Evolutionary conservation across 2,329 filamentous ascomycete genomes (phyloP).

Genomic region (Alternaria longipes): DNA sequence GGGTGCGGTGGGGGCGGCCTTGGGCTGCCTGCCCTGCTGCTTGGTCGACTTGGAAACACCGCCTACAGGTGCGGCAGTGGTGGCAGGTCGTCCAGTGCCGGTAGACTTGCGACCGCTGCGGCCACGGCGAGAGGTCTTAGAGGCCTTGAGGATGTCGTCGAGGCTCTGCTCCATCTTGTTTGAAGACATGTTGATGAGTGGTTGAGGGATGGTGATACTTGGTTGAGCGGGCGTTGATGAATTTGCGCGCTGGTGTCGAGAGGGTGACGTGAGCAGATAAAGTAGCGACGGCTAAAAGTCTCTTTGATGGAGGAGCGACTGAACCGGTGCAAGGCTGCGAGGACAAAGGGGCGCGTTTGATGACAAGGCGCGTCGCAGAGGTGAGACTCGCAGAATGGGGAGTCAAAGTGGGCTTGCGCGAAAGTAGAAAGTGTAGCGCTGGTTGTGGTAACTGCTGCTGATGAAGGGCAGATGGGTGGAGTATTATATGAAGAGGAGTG

Average conservation of each 20-base stretch:
- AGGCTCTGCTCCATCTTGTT: constrained; percentile 96
- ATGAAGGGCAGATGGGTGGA: constrained; percentile 20
- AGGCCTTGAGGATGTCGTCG: constrained; percentile 91
- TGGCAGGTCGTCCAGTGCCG: constrained; percentile 57
- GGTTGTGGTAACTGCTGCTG: constrained; percentile 14
- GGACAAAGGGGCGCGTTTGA: constrained; percentile 30
- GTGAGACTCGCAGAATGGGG: constrained; percentile 20
- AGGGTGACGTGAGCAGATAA: constrained; percentile 20
- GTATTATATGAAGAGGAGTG: constrained; percentile 14
- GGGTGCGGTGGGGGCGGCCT: constrained; percentile 71
- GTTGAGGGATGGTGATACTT: constrained; percentile 22
- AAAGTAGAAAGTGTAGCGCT: constrained; percentile 24
- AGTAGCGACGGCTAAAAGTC: constrained; percentile 13
- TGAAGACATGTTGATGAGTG: constrained; percentile 41
- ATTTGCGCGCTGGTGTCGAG: constrained; percentile 23
- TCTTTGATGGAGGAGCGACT: constrained; percentile 22
- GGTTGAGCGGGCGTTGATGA: constrained; percentile 21
- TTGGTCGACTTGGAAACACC: constrained; percentile 83
- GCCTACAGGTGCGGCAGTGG: constrained; percentile 76
- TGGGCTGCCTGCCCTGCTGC: constrained; percentile 63
- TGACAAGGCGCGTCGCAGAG: constrained; percentile 31
- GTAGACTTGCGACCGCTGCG: constrained; percentile 56
- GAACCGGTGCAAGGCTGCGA: constrained; percentile 8
- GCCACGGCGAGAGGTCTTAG: constrained; percentile 58
- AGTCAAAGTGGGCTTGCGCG: constrained; percentile 24